These are phyloP conservation scores for Neonectria neomacrospora DNA, from an alignment of 2,329 filamentous ascomycete genomes.

Conservation along the genomic window DNA sequence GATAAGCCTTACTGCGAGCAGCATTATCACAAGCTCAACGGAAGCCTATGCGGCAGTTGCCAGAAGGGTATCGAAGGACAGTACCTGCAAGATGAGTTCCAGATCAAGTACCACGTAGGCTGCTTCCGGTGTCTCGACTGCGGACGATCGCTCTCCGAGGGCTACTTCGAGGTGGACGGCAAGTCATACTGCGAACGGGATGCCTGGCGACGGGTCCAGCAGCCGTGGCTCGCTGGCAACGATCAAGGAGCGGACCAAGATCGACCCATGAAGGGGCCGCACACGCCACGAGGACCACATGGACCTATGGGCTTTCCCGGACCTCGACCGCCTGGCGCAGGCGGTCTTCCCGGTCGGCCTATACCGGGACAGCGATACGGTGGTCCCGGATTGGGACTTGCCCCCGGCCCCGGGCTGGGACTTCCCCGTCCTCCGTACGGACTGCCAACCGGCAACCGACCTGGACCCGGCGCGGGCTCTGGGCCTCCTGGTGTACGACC, in stretches of 20 bases:
- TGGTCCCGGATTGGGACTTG: not conserved
- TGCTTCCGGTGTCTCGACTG: slow-evolving; percentile 91
- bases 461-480: slow-evolving; percentile 49
- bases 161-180: slow-evolving; percentile 91
- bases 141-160: slow-evolving; percentile 76
- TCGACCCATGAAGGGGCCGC: slow-evolving; percentile 29
- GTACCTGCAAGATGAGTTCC: slow-evolving; percentile 84
- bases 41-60: slow-evolving; percentile 84
- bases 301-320: slow-evolving; percentile 5
- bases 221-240: slow-evolving; percentile 29
- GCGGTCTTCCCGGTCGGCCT: slow-evolving; percentile 42
- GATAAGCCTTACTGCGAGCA: slow-evolving; percentile 91
- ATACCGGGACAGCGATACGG: slow-evolving; percentile 32
- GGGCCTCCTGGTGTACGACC: slow-evolving; percentile 52
- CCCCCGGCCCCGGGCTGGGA: slow-evolving; percentile 32
- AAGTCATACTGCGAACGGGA: slow-evolving; percentile 88
- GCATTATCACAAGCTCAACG: slow-evolving; percentile 93
- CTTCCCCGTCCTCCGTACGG: slow-evolving; percentile 43
- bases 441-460: slow-evolving; percentile 37
- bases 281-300: slow-evolving; percentile 21
- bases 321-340: slow-evolving; percentile 2
- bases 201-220: slow-evolving; percentile 69
- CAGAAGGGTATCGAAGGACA: slow-evolving; percentile 90
- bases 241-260: slow-evolving; percentile 23
- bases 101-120: slow-evolving; percentile 83